Evolutionary conservation across 805 yeast species (phyloP).

Genomic region (Priceomyces fermenticarens): DNA sequence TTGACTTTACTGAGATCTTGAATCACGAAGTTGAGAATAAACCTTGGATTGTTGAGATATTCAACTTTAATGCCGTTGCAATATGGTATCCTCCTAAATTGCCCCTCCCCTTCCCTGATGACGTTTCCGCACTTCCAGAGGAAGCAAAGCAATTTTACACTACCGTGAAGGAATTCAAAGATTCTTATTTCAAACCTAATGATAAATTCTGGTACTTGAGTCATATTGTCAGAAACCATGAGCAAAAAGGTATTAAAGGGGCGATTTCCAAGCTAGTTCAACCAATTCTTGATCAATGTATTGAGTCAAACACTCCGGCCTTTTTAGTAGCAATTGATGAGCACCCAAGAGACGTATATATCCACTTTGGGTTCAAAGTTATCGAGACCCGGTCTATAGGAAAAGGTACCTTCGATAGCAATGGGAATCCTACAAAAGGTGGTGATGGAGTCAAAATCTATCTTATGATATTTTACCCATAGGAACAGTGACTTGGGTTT

Average conservation of each 20-base stretch:
- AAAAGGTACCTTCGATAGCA: background rate
- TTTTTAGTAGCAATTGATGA: constrained; percentile 5
- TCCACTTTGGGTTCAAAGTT: constrained; percentile 7
- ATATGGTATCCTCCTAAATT: constrained; percentile 10
- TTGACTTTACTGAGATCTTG: background rate
- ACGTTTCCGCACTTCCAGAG: background rate
- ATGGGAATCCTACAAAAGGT: background rate
- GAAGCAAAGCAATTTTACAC: background rate
- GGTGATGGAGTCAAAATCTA: constrained; percentile 1
- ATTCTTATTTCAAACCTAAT: background rate
- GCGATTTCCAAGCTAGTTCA: constrained; percentile 3
- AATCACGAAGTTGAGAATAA: constrained; percentile 1
- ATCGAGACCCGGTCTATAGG: constrained; percentile 3
- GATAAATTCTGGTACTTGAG: constrained; percentile 7
- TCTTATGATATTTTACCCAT: constrained; percentile 1
- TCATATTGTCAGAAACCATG: constrained; percentile 5
- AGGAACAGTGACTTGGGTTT: no score
- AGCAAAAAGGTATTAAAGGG: constrained; percentile 5
- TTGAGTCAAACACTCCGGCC: constrained; percentile 3
- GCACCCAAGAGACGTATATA: constrained; percentile 8
- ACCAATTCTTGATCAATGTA: constrained; percentile 5
- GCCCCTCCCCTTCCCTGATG: background rate
- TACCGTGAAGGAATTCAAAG: background rate
- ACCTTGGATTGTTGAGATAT: constrained; percentile 2
- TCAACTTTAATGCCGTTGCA: constrained; percentile 8